Percentiles rank a stretch among this genome's conserved stretches.
Conservation (phyloP, 1,284 basidiomycete species). For the Apiotrichum siamense region DNA sequence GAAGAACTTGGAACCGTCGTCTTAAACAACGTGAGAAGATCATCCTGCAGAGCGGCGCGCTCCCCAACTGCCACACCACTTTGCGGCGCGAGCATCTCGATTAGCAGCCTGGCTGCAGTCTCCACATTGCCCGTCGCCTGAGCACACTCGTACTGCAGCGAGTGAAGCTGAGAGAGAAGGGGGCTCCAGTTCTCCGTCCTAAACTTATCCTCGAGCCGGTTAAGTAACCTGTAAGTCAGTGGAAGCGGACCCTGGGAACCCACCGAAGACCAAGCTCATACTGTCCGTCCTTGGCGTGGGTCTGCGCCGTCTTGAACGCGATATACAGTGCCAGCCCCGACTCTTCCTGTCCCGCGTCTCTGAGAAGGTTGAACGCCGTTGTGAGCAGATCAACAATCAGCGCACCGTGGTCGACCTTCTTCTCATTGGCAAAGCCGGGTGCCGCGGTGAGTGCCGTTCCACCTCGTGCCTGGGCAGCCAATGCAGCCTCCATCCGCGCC, state of each 20-base stretch:
- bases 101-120: constrained; percentile 60
- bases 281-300: constrained; percentile 57
- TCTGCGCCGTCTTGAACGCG: constrained; percentile 75
- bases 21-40: constrained; percentile 63
- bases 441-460: constrained; percentile 33
- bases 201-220: constrained; percentile 77
- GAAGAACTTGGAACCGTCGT: constrained; percentile 59
- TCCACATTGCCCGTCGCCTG: constrained; percentile 68
- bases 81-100: constrained; percentile 79
- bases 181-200: constrained; percentile 69
- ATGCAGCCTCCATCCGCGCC: constrained; percentile 58
- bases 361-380: constrained; percentile 83
- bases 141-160: constrained; percentile 72
- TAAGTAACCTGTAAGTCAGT: constrained; percentile 83
- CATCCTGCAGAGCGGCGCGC: constrained; percentile 51
- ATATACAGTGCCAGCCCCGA: constrained; percentile 74
- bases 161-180: constrained; percentile 64
- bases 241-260: constrained; percentile 47
- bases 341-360: constrained; percentile 53
- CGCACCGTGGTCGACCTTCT: constrained; percentile 76
- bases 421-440: constrained; percentile 66
- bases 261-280: constrained; percentile 74
- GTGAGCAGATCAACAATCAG: constrained; percentile 82
- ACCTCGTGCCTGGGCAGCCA: constrained; percentile 52
- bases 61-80: constrained; percentile 32